Evolutionary conservation across 805 yeast genomes (phyloP).

Genomic region (Lachancea nothofagi): DNA sequence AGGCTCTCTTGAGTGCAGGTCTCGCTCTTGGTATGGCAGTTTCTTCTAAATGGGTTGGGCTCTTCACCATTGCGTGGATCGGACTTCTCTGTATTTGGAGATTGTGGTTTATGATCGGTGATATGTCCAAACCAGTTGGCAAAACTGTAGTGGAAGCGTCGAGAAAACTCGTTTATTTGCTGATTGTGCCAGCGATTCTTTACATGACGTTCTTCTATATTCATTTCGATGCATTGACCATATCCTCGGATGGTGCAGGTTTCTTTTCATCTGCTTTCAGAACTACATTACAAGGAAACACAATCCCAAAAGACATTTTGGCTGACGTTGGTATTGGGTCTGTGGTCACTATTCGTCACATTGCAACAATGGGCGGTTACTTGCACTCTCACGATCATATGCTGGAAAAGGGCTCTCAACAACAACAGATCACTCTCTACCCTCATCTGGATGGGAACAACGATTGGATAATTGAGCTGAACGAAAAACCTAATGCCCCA

Average conservation of each 20-base stretch:
- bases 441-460: slow-evolving; percentile 75
- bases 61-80: slow-evolving; percentile 75
- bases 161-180: slow-evolving; percentile 46
- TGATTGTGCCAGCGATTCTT: slow-evolving; percentile 53
- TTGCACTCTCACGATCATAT: slow-evolving; percentile 71
- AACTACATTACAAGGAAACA: slow-evolving; percentile 53
- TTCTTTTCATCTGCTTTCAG: slow-evolving; percentile 72
- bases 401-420: slow-evolving; percentile 76
- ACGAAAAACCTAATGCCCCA: slow-evolving; percentile 48
- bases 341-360: slow-evolving; percentile 57
- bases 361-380: slow-evolving; percentile 71
- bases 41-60: slow-evolving; percentile 80
- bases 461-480: slow-evolving; percentile 65
- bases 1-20: slow-evolving; percentile 57
- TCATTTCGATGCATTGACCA: slow-evolving; percentile 53
- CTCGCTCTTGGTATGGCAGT: slow-evolving; percentile 67
- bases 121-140: slow-evolving; percentile 46
- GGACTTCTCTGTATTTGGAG: slow-evolving; percentile 57
- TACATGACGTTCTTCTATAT: slow-evolving; percentile 56
- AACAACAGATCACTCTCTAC: slow-evolving; percentile 76
- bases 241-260: slow-evolving; percentile 67
- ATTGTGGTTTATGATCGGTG: slow-evolving; percentile 70
- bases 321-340: slow-evolving; percentile 76
- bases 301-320: slow-evolving; percentile 50
- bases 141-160: slow-evolving; percentile 43